Conservation (phyloP, 139 green algal genomes). For the Chlorella ohadii region DNA sequence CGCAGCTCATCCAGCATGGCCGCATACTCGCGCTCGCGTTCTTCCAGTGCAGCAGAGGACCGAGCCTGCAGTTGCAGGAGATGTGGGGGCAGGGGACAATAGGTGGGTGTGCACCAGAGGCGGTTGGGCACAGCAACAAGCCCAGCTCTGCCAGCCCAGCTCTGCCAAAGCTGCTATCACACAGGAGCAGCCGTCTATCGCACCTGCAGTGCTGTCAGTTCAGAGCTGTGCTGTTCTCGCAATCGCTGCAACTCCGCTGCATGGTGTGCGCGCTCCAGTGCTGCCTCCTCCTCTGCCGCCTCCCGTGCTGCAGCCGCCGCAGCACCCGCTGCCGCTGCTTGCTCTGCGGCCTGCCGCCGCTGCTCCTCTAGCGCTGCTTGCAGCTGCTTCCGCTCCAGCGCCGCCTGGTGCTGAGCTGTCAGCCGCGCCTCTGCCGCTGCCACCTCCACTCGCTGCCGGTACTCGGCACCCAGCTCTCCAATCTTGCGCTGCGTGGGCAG, state of each 20-base stretch:
- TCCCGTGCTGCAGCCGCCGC: background rate
- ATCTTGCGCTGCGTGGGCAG: background rate
- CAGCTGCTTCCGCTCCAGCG: too few species aligned
- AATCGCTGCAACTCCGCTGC: background rate
- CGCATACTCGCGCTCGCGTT: background rate
- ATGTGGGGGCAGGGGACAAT: too few species aligned
- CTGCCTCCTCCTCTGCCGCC: background rate
- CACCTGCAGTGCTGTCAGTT: background rate
- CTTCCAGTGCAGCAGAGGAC: background rate
- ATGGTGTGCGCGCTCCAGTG: slow-evolving; percentile 5
- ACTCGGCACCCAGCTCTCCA: background rate
- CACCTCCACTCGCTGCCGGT: slow-evolving; percentile 3
- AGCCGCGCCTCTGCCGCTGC: slow-evolving; percentile 9
- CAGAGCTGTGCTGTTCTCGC: background rate
- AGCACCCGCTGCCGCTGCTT: background rate
- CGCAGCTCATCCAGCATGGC: background rate
- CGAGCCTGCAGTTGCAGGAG: background rate
- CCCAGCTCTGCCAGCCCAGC: too few species aligned
- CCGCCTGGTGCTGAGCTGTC: background rate
- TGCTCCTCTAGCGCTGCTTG: background rate
- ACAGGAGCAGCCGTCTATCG: too few species aligned
- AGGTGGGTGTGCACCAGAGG: too few species aligned
- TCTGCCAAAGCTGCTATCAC: too few species aligned
- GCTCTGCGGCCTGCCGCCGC: background rate
- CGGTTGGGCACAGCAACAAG: too few species aligned